These are phyloP conservation scores for Tetradesmus obliquus DNA, from an alignment of 139 green algal genomes.

Conservation along the genomic window DNA sequence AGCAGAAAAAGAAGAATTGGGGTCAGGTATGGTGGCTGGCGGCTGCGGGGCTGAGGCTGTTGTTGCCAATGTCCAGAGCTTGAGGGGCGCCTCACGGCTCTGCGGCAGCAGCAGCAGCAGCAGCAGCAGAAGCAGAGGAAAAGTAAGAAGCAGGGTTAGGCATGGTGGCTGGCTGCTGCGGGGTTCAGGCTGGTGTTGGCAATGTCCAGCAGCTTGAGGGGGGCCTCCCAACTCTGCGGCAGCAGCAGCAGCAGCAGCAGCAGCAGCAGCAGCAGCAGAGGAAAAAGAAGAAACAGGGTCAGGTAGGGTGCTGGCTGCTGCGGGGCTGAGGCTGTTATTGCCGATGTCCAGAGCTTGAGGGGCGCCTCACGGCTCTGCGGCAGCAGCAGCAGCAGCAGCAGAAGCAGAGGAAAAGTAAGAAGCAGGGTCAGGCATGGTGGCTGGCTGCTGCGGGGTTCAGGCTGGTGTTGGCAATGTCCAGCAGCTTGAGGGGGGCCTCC, in stretches of 20 bases:
- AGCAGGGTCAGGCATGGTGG: no score
- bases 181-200: slow-evolving; percentile 92
- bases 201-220: slow-evolving; percentile 85
- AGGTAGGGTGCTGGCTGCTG: slow-evolving; percentile 52
- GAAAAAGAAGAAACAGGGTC: no score
- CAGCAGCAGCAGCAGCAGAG: background rate
- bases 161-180: no score
- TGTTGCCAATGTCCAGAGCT: slow-evolving; percentile 95
- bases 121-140: background rate
- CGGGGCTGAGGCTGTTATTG: slow-evolving; percentile 90
- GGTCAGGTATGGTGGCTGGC: no score
- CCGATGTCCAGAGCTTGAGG: slow-evolving; percentile 88
- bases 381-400: no score
- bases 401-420: background rate
- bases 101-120: slow-evolving; percentile 9
- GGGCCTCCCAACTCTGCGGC: slow-evolving; percentile 51
- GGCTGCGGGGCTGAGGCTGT: slow-evolving; percentile 88
- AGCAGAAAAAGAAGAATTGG: background rate
- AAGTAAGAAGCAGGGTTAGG: background rate
- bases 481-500: slow-evolving; percentile 58
- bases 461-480: slow-evolving; percentile 97
- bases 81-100: slow-evolving; percentile 60
- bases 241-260: background rate
- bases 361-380: slow-evolving; percentile 53
- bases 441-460: no score